Evolutionary conservation across 148 eudicot genomes (phyloP), one percentile per base, ranked within the genome.

Genomic region (Rhododendron kiyosumense): DNA sequence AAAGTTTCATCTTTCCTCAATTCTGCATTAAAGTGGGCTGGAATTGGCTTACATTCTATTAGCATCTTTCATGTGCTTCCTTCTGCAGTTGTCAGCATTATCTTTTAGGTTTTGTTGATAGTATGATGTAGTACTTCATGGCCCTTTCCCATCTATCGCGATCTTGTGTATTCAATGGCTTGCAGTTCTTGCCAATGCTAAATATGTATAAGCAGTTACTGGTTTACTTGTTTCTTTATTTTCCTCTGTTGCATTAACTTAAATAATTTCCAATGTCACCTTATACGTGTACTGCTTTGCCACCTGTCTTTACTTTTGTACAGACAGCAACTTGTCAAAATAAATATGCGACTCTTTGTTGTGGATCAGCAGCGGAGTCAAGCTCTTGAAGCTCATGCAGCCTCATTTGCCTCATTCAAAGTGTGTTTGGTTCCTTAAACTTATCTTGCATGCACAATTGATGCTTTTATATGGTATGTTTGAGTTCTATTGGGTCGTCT

Each of bases 371-470:
- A 96, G 86, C 96, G 99, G 36, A 96, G 99, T 89, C 99, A 96
- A 92, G 94, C 99, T 86, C 99, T 96, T 89, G 99, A 96, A 91
- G 98, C 98, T 36, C 99, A 96, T 92, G 99, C 99, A 26, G 97
- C 99, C 82, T 85, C 99, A 59, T 96, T 96, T 95, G 97, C 97
- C 84, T 81, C 94, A 12, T 86, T 93, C 65, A 94, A 96, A 87
- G 99, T 96, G 74, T 2, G 91, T 73, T 67, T 79, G 84, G 82
- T n/a, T 84, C 75, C 38, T 86, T 12, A 43, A 41, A 45, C 46
- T 82, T 61, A 11, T 74, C 32, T 85, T 71, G 59, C 74, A 75
- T 63, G 49, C 12, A 51, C 26, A 41, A 30, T 83, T 76, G 28
- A 87, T 43, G 59, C 57, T 28, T n/a, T 61, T 24, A 11, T 5